Percentiles rank a stretch among this genome's conserved stretches.
These are phyloP conservation scores for Saturnispora ahearnii DNA, from an alignment of 805 yeast genomes.

Conservation along the genomic window DNA sequence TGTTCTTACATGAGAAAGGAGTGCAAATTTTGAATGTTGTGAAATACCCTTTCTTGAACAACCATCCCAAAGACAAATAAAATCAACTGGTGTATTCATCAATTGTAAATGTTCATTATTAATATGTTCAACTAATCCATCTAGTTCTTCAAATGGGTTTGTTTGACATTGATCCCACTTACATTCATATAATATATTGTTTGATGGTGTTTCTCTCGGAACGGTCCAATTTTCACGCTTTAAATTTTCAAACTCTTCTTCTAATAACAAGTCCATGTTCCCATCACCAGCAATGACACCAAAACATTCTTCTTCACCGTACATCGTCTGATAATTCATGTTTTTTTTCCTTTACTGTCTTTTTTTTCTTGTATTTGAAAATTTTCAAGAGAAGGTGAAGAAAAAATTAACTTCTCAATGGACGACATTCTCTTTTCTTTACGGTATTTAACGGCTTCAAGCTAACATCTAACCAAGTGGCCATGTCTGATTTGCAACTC, in stretches of 20 bases:
- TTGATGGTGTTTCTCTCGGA: neutral
- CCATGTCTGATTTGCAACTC: constrained; percentile 66
- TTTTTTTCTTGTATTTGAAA: neutral
- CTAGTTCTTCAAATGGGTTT: constrained; percentile 23
- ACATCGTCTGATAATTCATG: constrained; percentile 9
- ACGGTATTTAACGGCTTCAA: neutral
- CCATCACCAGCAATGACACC: neutral
- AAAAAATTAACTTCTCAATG: neutral
- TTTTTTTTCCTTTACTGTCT: neutral
- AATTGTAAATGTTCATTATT: constrained; percentile 30
- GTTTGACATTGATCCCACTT: constrained; percentile 32
- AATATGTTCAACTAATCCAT: constrained; percentile 34
- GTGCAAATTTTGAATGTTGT: constrained; percentile 48
- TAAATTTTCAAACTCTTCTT: constrained; percentile 19
- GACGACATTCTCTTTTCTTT: neutral
- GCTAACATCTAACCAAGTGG: neutral
- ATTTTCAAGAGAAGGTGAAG: neutral
- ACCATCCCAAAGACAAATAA: constrained; percentile 53
- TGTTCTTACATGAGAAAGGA: constrained; percentile 52
- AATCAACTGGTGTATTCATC: constrained; percentile 21
- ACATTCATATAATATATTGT: constrained; percentile 18
- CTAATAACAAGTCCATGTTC: constrained; percentile 16
- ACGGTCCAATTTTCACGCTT: constrained; percentile 8
- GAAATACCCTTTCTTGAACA: constrained; percentile 44
- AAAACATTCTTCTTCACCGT: neutral